Conservation (phyloP, 1,284 basidiomycete genomes). For the Exsudoporus floridanus region DNA sequence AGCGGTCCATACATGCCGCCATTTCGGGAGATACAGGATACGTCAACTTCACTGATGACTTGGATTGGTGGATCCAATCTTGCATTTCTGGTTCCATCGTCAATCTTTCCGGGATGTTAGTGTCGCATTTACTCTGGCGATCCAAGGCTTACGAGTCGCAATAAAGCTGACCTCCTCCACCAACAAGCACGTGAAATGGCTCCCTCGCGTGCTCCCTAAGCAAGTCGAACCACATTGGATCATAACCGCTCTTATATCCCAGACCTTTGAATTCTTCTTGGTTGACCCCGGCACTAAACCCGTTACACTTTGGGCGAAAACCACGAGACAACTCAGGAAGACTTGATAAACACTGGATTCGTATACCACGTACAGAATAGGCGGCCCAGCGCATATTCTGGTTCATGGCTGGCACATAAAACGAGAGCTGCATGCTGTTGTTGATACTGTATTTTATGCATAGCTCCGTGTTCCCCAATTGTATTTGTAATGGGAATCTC, state of each 20-base stretch:
- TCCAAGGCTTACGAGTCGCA: conserved; percentile 59
- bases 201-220: conserved; percentile 74
- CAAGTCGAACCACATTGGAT: conserved; percentile 92
- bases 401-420: conserved; percentile 78
- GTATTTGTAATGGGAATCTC: conserved; percentile 89
- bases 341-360: background rate
- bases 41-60: conserved; percentile 61
- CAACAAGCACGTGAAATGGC: conserved; percentile 85
- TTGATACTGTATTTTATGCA: conserved; percentile 81
- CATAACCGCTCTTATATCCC: conserved; percentile 76
- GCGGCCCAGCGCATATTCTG: conserved; percentile 93
- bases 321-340: background rate
- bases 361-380: conserved; percentile 70
- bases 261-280: conserved; percentile 76
- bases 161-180: conserved; percentile 85
- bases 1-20: conserved; percentile 78
- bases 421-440: conserved; percentile 73
- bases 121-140: background rate
- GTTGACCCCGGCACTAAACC: conserved; percentile 78
- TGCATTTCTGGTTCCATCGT: conserved; percentile 77
- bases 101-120: conserved; percentile 41
- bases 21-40: conserved; percentile 76
- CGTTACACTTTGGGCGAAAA: conserved; percentile 62
- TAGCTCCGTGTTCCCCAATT: conserved; percentile 73
- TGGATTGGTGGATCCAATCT: conserved; percentile 76